Conservation (phyloP, 208 protist species). For the Borovskyia barvae region DNA sequence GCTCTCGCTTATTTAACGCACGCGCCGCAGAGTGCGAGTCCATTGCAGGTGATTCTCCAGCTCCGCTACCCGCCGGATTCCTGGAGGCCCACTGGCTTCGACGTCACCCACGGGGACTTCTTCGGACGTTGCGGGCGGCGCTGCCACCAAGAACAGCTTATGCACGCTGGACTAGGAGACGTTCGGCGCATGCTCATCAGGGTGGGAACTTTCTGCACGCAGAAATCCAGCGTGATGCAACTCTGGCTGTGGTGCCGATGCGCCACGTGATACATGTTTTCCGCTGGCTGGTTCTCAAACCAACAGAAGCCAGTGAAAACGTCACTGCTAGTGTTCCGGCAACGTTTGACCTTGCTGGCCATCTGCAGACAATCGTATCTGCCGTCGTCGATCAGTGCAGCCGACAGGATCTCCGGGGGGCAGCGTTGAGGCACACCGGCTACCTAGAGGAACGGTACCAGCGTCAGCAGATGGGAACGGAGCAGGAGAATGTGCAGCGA, state of each 20-base stretch:
- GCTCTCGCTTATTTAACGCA: constrained; percentile 14
- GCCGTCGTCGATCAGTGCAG: constrained; percentile 35
- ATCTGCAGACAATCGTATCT: constrained; percentile 27
- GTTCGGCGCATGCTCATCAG: too few species aligned
- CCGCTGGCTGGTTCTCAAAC: constrained; percentile 13
- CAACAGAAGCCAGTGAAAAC: neutral
- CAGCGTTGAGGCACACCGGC: constrained; percentile 43
- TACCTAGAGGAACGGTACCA: constrained; percentile 42
- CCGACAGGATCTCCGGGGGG: constrained; percentile 52
- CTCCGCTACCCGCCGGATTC: constrained; percentile 1
- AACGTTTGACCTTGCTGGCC: constrained; percentile 7
- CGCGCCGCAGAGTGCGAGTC: neutral
- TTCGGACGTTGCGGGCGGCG: constrained; percentile 1
- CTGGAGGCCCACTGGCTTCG: constrained; percentile 19
- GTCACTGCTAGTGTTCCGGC: neutral
- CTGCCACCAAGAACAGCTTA: constrained; percentile 4
- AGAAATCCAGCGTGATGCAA: too few species aligned
- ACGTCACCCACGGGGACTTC: constrained; percentile 8
- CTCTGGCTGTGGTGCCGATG: too few species aligned
- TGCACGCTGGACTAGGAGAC: too few species aligned
- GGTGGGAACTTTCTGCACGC: too few species aligned
- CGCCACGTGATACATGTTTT: constrained; percentile 11
- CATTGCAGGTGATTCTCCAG: neutral
- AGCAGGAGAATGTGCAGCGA: constrained; percentile 2
- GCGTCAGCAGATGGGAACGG: constrained; percentile 6